Evolutionary conservation across 768 basidiomycete genomes (phyloP).

Genomic region (Tubosaeta sp.): DNA sequence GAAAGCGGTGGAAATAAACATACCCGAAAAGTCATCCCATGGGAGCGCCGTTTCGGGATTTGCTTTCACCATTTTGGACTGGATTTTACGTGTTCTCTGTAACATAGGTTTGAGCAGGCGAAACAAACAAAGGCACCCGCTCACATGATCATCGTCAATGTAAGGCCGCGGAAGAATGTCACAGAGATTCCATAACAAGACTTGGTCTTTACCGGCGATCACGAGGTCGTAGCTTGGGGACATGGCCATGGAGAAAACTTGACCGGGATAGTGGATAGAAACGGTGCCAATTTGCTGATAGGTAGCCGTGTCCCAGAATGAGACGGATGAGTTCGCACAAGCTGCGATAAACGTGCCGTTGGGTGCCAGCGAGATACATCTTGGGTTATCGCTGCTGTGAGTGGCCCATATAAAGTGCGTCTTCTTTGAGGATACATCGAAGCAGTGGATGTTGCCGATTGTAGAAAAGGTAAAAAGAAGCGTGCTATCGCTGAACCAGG

Average conservation of each 20-base stretch:
- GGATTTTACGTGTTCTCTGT: not conserved
- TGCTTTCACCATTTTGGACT: not conserved
- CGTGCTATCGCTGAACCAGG: not conserved
- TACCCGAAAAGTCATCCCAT: not conserved
- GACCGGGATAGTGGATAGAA: not conserved
- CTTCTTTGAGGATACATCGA: not conserved
- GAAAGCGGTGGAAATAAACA: not conserved
- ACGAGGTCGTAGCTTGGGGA: slow-evolving; percentile 4
- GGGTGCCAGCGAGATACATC: not conserved
- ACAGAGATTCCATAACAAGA: not conserved
- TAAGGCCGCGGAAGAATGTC: not conserved
- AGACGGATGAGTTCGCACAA: too few species aligned
- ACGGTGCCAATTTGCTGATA: not conserved
- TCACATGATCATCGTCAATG: not conserved
- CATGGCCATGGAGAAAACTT: not conserved
- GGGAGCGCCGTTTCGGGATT: not conserved
- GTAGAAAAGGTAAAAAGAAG: not conserved
- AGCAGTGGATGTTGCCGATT: not conserved
- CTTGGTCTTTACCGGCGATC: not conserved
- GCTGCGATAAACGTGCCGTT: not conserved
- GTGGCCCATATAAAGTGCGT: not conserved
- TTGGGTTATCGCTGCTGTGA: not conserved
- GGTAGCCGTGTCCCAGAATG: not conserved
- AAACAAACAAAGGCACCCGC: not conserved
- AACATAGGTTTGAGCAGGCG: not conserved